phyloP scores from a whole-genome alignment of 192 early-diverging fungal genomes.

The Polychytrium aggregatum region DNA sequence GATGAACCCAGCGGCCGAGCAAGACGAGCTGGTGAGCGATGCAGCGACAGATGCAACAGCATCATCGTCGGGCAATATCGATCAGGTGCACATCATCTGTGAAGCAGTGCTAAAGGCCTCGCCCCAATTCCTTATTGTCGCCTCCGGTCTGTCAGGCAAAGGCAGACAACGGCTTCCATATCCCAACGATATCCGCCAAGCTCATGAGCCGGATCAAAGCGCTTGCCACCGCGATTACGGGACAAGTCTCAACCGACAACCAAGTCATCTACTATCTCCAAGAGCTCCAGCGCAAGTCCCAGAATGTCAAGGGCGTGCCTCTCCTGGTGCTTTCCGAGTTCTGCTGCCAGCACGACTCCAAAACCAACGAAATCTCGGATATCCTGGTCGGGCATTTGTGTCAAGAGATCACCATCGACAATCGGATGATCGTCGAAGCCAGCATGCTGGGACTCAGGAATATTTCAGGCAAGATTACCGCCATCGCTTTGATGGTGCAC shows the following conservation, averaged over 20 bases:
- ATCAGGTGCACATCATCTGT: no score
- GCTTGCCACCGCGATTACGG: conserved; percentile 22
- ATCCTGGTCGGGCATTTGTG: conserved; percentile 24
- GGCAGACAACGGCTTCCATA: conserved; percentile 41
- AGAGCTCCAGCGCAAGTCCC: conserved; percentile 16
- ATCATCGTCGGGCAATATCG: no score
- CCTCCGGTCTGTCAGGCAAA: no score
- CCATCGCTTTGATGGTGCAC: background rate
- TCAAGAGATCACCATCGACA: conserved; percentile 29
- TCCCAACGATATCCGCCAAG: conserved; percentile 35
- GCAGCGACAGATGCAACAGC: no score
- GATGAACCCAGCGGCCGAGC: conserved; percentile 7
- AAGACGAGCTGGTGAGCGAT: conserved; percentile 20
- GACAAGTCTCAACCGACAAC: conserved; percentile 17
- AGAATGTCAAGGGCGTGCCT: conserved; percentile 18
- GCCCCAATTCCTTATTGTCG: no score
- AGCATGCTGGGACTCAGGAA: conserved; percentile 35
- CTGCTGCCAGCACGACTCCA: conserved; percentile 30
- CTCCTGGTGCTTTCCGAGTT: conserved; percentile 38
- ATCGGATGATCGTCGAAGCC: conserved; percentile 27
- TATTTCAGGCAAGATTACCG: conserved; percentile 28
- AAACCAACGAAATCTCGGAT: conserved; percentile 20
- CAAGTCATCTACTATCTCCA: conserved; percentile 37
- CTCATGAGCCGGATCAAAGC: conserved; percentile 37
- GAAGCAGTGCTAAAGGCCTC: no score